Evolutionary conservation across 1,284 basidiomycete genomes (phyloP), one percentile per base, ranked within the genome.

Genomic region (Apiotrichum veenhuisii): DNA sequence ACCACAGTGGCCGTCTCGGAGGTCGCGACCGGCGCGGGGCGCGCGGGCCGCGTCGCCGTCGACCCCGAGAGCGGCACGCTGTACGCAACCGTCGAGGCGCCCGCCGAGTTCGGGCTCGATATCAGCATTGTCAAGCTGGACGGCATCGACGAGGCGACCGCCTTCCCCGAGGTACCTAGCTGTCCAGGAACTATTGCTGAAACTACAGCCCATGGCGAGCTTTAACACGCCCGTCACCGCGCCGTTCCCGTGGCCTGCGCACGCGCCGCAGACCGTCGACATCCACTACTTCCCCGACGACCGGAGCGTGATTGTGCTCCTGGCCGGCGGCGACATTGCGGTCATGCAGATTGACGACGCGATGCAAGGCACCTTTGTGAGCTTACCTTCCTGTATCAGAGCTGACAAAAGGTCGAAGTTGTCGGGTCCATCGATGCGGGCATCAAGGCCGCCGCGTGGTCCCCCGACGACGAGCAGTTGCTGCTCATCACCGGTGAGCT

Each of bases 351-450:
- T 88, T 23, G 70, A 72, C 42, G 57, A 62, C 7, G 56, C 59
- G 18, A 84, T 85, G 49, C 82, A 84, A 34, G 80, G 82, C 4
- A 66, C 80, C 10, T 60, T 64, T 50, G 64, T 67, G 54, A 59
- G 68, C 59, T 54, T 12, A 17, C 4, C 5, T 5, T 10, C 2
- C 15, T 36, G 27, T 20, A 1, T 45, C 1, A 5, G 17, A 23
- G 69, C 33, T 50, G 49, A 60, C 30, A 33, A 52, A 41, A 75
- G 84, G 77, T 83, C 45, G 89, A 93, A 63, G 82, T 90, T 7
- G 85, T 93, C 51, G 94, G 95, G 5, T 87, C 87, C 0, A 84
- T 98, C 17, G 91, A 96, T 57, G 82, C 84, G 26, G 92, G 91
- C 0, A 87, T 98, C 52, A 78, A 85, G 43, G 86, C 87, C 2